Evolutionary conservation across 2,329 filamentous ascomycete genomes (phyloP).

Genomic region (Cyanodermella asteris): DNA sequence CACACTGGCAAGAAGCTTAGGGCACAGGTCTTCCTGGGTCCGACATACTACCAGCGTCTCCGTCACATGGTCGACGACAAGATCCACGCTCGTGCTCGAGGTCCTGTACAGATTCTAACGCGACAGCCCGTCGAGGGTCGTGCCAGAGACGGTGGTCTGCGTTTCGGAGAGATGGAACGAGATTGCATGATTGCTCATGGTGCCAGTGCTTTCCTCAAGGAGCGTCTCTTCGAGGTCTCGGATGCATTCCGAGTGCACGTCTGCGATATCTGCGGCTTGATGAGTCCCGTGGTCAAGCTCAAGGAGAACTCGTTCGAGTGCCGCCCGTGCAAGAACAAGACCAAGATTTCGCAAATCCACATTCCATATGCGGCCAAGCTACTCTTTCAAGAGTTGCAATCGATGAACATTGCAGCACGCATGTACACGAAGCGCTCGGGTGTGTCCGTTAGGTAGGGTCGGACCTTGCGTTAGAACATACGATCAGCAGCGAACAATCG

Average conservation of each 20-base stretch:
- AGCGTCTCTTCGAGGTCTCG: constrained; percentile 88
- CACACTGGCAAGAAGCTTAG: constrained; percentile 88
- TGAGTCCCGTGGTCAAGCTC: constrained; percentile 94
- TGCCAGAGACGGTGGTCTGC: constrained; percentile 88
- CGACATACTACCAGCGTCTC: constrained; percentile 95
- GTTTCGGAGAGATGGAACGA: constrained; percentile 99
- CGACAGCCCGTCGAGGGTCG: constrained; percentile 95
- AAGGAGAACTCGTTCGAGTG: constrained; percentile 94
- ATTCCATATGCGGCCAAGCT: constrained; percentile 96
- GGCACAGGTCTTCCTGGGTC: constrained; percentile 88
- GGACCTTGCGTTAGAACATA: too few species aligned
- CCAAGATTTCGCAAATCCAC: constrained; percentile 90
- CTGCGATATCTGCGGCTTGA: constrained; percentile 94
- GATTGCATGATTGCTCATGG: constrained; percentile 99
- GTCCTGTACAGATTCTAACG: constrained; percentile 91
- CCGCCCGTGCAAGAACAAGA: constrained; percentile 96
- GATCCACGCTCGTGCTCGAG: constrained; percentile 95
- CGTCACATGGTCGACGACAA: constrained; percentile 99
- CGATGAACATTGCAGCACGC: constrained; percentile 94
- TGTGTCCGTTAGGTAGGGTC: constrained; percentile 41
- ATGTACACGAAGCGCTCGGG: constrained; percentile 84
- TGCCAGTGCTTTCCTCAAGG: constrained; percentile 89
- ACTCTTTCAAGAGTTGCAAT: constrained; percentile 90
- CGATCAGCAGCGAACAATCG: too few species aligned
- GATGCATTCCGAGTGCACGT: constrained; percentile 96